Evolutionary conservation across 108 stramenopile genomes (phyloP).

Genomic region (Cyclotella cryptica): DNA sequence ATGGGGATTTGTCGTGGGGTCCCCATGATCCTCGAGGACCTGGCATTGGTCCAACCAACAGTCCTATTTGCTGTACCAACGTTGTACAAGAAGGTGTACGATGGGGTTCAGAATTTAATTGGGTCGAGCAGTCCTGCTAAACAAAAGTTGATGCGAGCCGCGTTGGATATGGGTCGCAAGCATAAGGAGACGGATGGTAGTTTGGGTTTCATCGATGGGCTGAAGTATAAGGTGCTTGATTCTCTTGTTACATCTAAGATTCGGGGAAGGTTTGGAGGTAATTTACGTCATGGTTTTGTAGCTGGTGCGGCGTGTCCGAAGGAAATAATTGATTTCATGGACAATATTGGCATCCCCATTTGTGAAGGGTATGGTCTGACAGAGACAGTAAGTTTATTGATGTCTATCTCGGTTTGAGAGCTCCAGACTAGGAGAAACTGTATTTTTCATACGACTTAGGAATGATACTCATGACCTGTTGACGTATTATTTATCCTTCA

Average conservation of each 20-base stretch:
- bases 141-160: constrained; percentile 77
- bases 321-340: constrained; percentile 95
- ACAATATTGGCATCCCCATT: constrained; percentile 91
- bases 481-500: neutral
- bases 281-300: constrained; percentile 80
- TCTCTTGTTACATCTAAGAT: constrained; percentile 88
- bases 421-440: neutral
- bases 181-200: constrained; percentile 58
- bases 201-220: constrained; percentile 62
- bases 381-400: constrained; percentile 57
- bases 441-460: neutral
- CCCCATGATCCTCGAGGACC: constrained; percentile 81
- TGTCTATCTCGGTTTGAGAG: neutral
- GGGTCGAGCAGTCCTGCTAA: constrained; percentile 73
- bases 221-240: constrained; percentile 74
- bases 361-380: constrained; percentile 93
- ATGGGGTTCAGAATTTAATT: constrained; percentile 93
- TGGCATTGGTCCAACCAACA: constrained; percentile 85
- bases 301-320: constrained; percentile 93
- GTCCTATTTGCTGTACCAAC: constrained; percentile 93
- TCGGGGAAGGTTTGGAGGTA: constrained; percentile 92
- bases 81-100: constrained; percentile 96
- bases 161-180: constrained; percentile 76
- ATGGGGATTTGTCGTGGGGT: constrained; percentile 91
- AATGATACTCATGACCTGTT: neutral